phyloP scores from a whole-genome alignment of 1,139 yeast species.

The Diutina neorugosa region DNA sequence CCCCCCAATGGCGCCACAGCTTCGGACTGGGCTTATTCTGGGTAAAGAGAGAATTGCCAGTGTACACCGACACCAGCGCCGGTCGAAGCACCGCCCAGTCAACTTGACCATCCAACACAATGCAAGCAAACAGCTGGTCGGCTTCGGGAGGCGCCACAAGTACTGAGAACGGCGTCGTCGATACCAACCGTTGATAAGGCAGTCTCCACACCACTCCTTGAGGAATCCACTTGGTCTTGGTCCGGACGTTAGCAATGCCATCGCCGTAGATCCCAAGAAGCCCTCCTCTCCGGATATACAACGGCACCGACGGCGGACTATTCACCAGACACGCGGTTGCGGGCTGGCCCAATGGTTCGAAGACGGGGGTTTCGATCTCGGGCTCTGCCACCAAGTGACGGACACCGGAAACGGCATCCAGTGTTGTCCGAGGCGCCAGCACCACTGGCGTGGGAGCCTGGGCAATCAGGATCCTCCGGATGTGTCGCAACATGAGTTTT shows the following conservation, averaged over 20 bases:
- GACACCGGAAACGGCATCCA: not conserved
- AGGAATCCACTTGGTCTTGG: slow-evolving; percentile 22
- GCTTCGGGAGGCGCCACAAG: slow-evolving; percentile 20
- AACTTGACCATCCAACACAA: slow-evolving; percentile 40
- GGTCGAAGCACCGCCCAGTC: slow-evolving; percentile 51
- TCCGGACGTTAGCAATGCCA: slow-evolving; percentile 10
- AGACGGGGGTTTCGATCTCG: not conserved
- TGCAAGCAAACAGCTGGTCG: slow-evolving; percentile 26
- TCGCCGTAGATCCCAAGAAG: slow-evolving; percentile 35
- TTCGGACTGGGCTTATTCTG: slow-evolving; percentile 26
- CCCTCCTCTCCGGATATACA: slow-evolving; percentile 34
- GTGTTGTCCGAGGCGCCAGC: not conserved
- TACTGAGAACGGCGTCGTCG: slow-evolving; percentile 35
- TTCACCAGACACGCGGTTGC: slow-evolving; percentile 1
- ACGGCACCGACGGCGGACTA: slow-evolving; percentile 43
- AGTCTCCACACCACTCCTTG: slow-evolving; percentile 27
- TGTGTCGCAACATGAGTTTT: not conserved
- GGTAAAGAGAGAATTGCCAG: slow-evolving; percentile 37
- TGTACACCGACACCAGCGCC: slow-evolving; percentile 34
- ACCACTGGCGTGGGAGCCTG: not conserved
- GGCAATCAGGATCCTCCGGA: slow-evolving; percentile 1
- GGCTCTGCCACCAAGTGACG: slow-evolving; percentile 3
- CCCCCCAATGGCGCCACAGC: slow-evolving; percentile 8
- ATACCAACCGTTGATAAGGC: slow-evolving; percentile 31
- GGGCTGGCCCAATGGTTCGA: not conserved